Percentiles rank a stretch among this genome's conserved stretches.
phyloP scores from a whole-genome alignment of 805 yeast species.

The Priceomyces carsonii region DNA sequence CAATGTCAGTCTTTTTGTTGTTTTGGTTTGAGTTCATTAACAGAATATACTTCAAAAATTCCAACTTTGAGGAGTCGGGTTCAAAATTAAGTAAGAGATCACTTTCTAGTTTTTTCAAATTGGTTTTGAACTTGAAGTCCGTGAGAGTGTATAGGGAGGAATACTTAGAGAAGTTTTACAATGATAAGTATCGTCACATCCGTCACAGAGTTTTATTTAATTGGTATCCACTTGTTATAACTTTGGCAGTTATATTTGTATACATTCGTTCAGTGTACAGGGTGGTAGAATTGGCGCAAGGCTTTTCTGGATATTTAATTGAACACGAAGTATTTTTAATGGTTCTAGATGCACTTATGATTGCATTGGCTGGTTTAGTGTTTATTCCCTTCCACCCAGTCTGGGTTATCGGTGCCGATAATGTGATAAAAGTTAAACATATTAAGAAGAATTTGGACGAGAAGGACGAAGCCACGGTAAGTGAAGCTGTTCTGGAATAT shows the following conservation, averaged over 20 bases:
- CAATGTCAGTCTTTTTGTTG: conserved; percentile 36
- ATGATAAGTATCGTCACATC: conserved; percentile 22
- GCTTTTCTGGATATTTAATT: conserved; percentile 37
- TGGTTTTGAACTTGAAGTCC: conserved; percentile 27
- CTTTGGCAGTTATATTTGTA: conserved; percentile 30
- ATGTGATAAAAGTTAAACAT: conserved; percentile 25
- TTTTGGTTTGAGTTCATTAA: conserved; percentile 39
- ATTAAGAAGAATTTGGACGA: conserved; percentile 28
- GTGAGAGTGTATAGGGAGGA: conserved; percentile 19
- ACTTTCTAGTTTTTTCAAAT: conserved; percentile 24
- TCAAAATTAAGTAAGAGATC: conserved; percentile 19
- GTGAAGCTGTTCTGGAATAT: no score
- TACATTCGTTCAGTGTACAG: conserved; percentile 40
- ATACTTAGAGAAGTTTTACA: conserved; percentile 31
- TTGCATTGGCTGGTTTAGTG: conserved; percentile 35
- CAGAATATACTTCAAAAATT: conserved; percentile 29
- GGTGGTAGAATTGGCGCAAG: conserved; percentile 41
- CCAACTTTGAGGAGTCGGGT: conserved; percentile 11
- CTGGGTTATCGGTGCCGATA: conserved; percentile 31
- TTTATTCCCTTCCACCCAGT: conserved; percentile 43
- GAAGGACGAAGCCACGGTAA: conserved; percentile 6
- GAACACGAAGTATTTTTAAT: conserved; percentile 36
- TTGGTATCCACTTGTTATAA: conserved; percentile 36
- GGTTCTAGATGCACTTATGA: conserved; percentile 41
- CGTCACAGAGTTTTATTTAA: conserved; percentile 26